Conservation (phyloP, 805 yeast genomes). For the Monosporozyma servazzii region DNA sequence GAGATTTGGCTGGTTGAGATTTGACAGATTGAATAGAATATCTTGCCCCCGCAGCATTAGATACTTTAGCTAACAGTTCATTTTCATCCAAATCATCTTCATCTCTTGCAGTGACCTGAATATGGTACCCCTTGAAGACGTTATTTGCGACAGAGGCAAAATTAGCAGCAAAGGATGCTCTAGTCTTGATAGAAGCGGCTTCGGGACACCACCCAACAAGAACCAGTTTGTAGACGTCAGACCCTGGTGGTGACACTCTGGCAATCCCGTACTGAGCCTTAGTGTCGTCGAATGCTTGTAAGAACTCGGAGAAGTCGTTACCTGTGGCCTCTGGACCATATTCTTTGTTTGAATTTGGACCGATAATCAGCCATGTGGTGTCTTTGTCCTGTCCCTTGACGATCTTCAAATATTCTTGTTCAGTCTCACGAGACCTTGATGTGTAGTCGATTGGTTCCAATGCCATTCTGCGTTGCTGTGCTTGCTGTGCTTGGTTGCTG, state of each 20-base stretch:
- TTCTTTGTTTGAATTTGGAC: constrained; percentile 50
- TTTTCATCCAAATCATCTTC: constrained; percentile 76
- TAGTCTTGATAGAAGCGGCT: constrained; percentile 72
- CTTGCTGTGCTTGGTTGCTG: neutral
- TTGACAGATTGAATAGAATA: constrained; percentile 56
- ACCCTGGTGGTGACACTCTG: constrained; percentile 82
- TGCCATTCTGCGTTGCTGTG: constrained; percentile 18
- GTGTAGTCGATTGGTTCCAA: constrained; percentile 46
- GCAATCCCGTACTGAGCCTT: constrained; percentile 85
- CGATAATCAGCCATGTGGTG: constrained; percentile 68
- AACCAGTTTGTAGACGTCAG: constrained; percentile 76
- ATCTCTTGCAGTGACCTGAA: constrained; percentile 94
- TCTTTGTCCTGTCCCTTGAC: constrained; percentile 61
- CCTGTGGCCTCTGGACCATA: constrained; percentile 43
- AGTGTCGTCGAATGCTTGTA: constrained; percentile 75
- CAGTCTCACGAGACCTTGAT: constrained; percentile 66
- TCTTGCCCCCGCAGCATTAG: constrained; percentile 93
- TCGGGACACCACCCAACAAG: constrained; percentile 97
- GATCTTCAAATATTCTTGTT: constrained; percentile 64
- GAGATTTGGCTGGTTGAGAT: constrained; percentile 27
- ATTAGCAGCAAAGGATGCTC: constrained; percentile 68
- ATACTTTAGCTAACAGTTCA: constrained; percentile 65
- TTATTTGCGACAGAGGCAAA: constrained; percentile 62
- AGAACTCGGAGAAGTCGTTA: constrained; percentile 62
- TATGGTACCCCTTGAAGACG: constrained; percentile 75